These are phyloP conservation scores for Porogramme epimiltina DNA, from an alignment of 1,284 basidiomycete species.

Conservation along the genomic window DNA sequence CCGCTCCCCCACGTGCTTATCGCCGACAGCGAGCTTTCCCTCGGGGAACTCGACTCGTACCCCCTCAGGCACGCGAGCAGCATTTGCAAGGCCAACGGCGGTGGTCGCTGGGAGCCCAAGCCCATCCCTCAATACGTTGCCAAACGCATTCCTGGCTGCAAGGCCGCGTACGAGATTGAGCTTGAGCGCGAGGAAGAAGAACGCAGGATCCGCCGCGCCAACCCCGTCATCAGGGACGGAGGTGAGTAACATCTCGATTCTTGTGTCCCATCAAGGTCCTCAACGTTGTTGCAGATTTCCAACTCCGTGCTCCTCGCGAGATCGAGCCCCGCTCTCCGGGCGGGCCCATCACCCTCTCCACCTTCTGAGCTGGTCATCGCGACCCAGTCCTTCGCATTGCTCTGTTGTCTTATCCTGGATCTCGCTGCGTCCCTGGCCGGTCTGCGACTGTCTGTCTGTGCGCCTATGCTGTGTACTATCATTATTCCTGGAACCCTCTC, in stretches of 20 bases:
- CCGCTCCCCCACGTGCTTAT: constrained; percentile 46
- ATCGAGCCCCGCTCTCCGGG: constrained; percentile 39
- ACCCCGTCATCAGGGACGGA: constrained; percentile 66
- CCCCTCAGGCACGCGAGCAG: constrained; percentile 64
- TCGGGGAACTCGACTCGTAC: constrained; percentile 66
- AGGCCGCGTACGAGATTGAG: constrained; percentile 64
- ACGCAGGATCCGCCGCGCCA: constrained; percentile 45
- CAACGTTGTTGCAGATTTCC: constrained; percentile 46
- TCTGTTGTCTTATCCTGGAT: not conserved
- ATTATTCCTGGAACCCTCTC: constrained; percentile 19
- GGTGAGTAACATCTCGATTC: constrained; percentile 37
- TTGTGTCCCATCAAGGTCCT: not conserved
- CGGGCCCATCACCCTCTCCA: constrained; percentile 47
- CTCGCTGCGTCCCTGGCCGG: too few relatives aligned
- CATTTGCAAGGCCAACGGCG: constrained; percentile 74
- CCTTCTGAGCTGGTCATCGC: constrained; percentile 44
- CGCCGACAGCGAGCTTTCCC: constrained; percentile 26
- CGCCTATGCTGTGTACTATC: constrained; percentile 23
- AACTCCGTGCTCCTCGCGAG: constrained; percentile 57
- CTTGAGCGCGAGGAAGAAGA: constrained; percentile 64
- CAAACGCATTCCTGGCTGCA: constrained; percentile 60
- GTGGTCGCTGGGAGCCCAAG: constrained; percentile 76
- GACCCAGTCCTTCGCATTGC: not conserved
- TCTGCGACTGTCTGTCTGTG: constrained; percentile 9
- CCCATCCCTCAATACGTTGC: constrained; percentile 42